A percentile compares a stretch with the other conserved stretches of the same genome.
Conservation (phyloP, 1,139 yeast species). For the Geotrichum australiense region DNA sequence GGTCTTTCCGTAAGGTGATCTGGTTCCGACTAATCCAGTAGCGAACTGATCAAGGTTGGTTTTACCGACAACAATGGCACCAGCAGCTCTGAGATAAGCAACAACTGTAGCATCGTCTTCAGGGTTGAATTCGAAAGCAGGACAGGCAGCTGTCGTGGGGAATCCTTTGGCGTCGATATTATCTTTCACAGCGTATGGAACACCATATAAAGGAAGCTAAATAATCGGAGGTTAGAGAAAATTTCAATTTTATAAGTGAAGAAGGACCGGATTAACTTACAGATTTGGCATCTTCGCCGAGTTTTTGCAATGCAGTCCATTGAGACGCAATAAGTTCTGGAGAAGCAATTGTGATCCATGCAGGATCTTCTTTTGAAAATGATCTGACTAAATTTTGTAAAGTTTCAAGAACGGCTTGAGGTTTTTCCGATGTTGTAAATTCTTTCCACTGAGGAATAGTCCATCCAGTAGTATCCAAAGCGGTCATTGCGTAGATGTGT, state of each 20-base stretch:
- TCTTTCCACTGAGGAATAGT: conserved; percentile 64
- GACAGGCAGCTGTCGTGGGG: conserved; percentile 92
- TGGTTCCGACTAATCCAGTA: conserved; percentile 89
- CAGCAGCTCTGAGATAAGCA: conserved; percentile 60
- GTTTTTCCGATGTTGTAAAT: conserved; percentile 58
- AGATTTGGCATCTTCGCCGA: conserved; percentile 36
- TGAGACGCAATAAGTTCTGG: conserved; percentile 59
- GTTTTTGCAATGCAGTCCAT: conserved; percentile 56
- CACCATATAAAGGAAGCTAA: conserved; percentile 67
- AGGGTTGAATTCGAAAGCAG: conserved; percentile 66
- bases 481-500: background rate
- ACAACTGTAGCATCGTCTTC: conserved; percentile 69
- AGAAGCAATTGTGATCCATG: conserved; percentile 79
- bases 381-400: conserved; percentile 42
- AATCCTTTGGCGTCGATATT: conserved; percentile 82
- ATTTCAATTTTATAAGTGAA: background rate
- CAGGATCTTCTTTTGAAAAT: conserved; percentile 54
- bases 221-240: conserved; percentile 1
- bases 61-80: conserved; percentile 87
- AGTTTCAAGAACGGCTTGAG: conserved; percentile 50
- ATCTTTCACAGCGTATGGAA: conserved; percentile 90
- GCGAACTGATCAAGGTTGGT: conserved; percentile 96
- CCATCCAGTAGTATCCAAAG: conserved; percentile 41
- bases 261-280: conserved; percentile 22
- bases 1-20: conserved; percentile 90